A percentile compares a stretch with the other conserved stretches of the same genome.
Conservation (phyloP, 2,329 filamentous ascomycete genomes). For the Lachnellula hyalina region DNA sequence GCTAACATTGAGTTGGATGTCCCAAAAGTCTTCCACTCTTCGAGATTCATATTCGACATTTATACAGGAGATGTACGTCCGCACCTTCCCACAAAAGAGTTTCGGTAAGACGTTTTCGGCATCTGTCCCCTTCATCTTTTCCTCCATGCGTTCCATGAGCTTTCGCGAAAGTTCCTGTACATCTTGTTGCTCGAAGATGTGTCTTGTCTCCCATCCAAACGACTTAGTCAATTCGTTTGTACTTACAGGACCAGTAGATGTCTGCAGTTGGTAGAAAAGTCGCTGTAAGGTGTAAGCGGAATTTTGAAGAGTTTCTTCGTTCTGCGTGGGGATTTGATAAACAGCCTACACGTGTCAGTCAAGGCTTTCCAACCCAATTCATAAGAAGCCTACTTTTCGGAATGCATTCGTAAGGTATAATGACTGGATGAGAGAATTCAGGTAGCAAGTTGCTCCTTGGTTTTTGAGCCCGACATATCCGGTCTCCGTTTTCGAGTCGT, state of each 20-base stretch:
- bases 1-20: conserved; percentile 93
- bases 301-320: conserved; percentile 74
- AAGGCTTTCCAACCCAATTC: background rate
- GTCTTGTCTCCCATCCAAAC: conserved; percentile 95
- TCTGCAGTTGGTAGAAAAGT: conserved; percentile 92
- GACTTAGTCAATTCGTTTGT: conserved; percentile 93
- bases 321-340: conserved; percentile 91
- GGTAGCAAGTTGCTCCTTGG: conserved; percentile 87
- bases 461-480: conserved; percentile 96
- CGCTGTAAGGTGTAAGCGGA: conserved; percentile 92
- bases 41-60: conserved; percentile 98
- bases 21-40: conserved; percentile 95
- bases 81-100: conserved; percentile 96
- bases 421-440: conserved; percentile 80
- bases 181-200: conserved; percentile 98
- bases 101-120: conserved; percentile 83
- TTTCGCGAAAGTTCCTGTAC: conserved; percentile 96
- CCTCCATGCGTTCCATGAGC: conserved; percentile 94
- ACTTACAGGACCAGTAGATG: conserved; percentile 73
- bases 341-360: conserved; percentile 58
- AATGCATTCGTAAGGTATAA: conserved; percentile 89
- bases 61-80: conserved; percentile 98
- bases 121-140: conserved; percentile 95
- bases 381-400: conserved; percentile 60
- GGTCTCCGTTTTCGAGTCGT: conserved; percentile 98